Conservation (phyloP, 1,139 yeast species). For the Geotrichum klebahnii region DNA sequence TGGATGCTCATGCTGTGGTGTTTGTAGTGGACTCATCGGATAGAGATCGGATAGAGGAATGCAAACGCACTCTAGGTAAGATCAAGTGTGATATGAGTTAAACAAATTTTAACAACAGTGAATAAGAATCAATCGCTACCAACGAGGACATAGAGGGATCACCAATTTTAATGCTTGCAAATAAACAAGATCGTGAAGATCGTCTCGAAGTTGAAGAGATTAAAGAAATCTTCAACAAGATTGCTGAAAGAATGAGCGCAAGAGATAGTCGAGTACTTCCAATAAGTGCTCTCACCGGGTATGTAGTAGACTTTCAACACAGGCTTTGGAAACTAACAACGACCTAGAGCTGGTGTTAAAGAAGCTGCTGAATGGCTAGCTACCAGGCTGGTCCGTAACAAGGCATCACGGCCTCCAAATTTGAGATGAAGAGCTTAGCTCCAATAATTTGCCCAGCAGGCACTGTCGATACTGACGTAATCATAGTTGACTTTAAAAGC, state of each 20-base stretch:
- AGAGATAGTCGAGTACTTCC: constrained; percentile 88
- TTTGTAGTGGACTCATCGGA: constrained; percentile 92
- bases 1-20: constrained; percentile 83
- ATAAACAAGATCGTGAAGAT: constrained; percentile 86
- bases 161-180: constrained; percentile 90
- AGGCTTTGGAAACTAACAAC: not conserved
- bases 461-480: too few relatives aligned
- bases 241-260: constrained; percentile 80
- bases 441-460: too few relatives aligned
- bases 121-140: constrained; percentile 42
- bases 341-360: constrained; percentile 61
- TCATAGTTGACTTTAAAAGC: too few relatives aligned
- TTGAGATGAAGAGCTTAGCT: constrained; percentile 19
- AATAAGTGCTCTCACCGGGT: constrained; percentile 73
- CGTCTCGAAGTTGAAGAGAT: constrained; percentile 75
- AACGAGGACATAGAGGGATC: constrained; percentile 65
- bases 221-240: constrained; percentile 72
- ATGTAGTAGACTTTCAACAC: not conserved
- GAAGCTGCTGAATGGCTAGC: constrained; percentile 90
- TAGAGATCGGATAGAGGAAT: constrained; percentile 74
- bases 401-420: constrained; percentile 66
- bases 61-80: constrained; percentile 54
- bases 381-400: constrained; percentile 71
- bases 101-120: too few relatives aligned
- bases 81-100: not conserved